phyloP scores from a whole-genome alignment of 2,329 filamentous ascomycete genomes.

The Stachybotrys chlorohalonatus region DNA sequence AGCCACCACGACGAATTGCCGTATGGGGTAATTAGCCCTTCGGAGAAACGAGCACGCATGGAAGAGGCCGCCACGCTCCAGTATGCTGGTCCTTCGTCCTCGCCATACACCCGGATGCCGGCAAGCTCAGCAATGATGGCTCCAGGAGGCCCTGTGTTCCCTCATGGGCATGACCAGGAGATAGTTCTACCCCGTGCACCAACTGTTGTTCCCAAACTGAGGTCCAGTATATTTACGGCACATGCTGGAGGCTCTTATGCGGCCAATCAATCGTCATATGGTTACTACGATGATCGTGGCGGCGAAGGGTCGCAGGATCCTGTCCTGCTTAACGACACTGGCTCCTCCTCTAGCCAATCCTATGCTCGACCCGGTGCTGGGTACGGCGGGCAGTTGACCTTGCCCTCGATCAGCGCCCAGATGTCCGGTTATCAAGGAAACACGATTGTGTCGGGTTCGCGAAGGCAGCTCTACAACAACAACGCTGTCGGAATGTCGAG shows the following conservation, averaged over 20 bases:
- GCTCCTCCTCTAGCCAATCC: background rate
- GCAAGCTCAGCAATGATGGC: background rate
- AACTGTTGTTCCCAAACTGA: conserved; percentile 12
- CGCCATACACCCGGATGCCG: background rate
- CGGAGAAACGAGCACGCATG: conserved; percentile 13
- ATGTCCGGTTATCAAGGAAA: background rate
- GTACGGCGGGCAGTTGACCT: conserved; percentile 4
- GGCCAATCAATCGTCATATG: background rate
- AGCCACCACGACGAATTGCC: conserved; percentile 4
- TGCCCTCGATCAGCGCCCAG: conserved; percentile 15
- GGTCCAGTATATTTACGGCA: conserved; percentile 2
- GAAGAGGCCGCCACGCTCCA: background rate
- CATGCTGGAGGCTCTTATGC: background rate
- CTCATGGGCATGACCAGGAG: background rate
- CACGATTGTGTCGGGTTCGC: background rate
- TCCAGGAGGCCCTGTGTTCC: background rate
- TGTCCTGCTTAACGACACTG: background rate
- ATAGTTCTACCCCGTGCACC: conserved; percentile 8
- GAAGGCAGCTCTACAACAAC: background rate
- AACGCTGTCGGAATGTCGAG: background rate
- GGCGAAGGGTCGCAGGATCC: background rate
- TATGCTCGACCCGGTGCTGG: background rate
- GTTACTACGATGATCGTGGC: background rate
- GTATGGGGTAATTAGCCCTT: conserved; percentile 7
- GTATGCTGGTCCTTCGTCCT: background rate